A percentile compares a stretch with the other conserved stretches of the same genome.
Evolutionary conservation across 495 filamentous ascomycete genomes (phyloP).

Genomic region (Clavariopsis aquatica): DNA sequence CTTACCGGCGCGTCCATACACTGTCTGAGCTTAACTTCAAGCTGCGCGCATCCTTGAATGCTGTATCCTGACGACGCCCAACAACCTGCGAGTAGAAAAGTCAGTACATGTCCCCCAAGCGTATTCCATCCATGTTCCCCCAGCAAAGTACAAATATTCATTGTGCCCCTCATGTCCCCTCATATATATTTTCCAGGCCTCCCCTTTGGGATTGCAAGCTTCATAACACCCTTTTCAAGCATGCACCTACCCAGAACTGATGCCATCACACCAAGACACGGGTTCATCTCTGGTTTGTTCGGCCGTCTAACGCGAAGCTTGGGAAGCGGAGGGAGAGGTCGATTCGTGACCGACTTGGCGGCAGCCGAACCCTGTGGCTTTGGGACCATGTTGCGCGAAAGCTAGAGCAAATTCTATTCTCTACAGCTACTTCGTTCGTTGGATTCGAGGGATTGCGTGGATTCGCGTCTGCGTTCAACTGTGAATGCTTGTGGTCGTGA

Average conservation of each 20-base stretch:
- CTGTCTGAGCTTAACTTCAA: slow-evolving; percentile 79
- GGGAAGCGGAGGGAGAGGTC: slow-evolving; percentile 83
- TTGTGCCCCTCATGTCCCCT: not conserved
- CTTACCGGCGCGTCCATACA: slow-evolving; percentile 90
- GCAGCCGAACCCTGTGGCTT: slow-evolving; percentile 42
- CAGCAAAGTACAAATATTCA: not conserved
- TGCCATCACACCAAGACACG: slow-evolving; percentile 82
- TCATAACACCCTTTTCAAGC: not conserved
- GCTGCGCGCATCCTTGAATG: slow-evolving; percentile 68
- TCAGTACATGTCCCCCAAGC: not conserved
- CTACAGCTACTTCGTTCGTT: no score
- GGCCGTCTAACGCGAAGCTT: slow-evolving; percentile 81
- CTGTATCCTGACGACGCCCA: slow-evolving; percentile 88
- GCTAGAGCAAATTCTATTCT: no score
- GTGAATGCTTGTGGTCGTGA: not conserved
- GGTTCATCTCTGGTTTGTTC: slow-evolving; percentile 71
- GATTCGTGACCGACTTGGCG: slow-evolving; percentile 42
- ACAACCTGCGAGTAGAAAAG: slow-evolving; percentile 61
- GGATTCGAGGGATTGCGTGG: no score
- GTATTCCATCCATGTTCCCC: not conserved
- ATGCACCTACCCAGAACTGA: slow-evolving; percentile 76
- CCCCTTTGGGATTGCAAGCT: not conserved
- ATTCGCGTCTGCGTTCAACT: no score
- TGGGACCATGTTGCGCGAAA: slow-evolving; percentile 49
- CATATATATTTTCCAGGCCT: not conserved